Conservation (phyloP, 2,329 filamentous ascomycete genomes). For the Talaromyces amestolkiae region DNA sequence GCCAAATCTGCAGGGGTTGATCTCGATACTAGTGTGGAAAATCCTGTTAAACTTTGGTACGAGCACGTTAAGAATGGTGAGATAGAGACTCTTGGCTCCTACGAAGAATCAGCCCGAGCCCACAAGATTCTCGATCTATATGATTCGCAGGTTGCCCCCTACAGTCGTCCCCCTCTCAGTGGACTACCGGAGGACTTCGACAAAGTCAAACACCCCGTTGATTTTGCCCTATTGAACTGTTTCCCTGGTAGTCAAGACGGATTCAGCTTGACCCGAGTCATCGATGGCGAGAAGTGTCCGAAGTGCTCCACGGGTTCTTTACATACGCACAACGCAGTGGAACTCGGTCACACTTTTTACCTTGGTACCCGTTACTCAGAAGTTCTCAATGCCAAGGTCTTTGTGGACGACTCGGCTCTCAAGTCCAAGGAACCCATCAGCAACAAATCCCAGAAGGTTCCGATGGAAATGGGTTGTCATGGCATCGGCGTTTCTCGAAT, state of each 20-base stretch:
- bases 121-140: constrained; percentile 39
- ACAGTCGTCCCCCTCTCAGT: constrained; percentile 39
- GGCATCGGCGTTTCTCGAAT: constrained; percentile 91
- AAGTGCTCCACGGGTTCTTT: constrained; percentile 64
- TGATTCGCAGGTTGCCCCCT: constrained; percentile 41
- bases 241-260: constrained; percentile 42
- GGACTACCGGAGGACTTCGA: constrained; percentile 33
- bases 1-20: constrained; percentile 55
- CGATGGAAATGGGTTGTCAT: constrained; percentile 92
- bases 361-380: constrained; percentile 84
- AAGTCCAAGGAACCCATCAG: constrained; percentile 22
- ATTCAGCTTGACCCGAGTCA: constrained; percentile 64
- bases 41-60: constrained; percentile 55
- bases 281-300: constrained; percentile 69
- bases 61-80: constrained; percentile 31
- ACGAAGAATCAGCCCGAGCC: neutral
- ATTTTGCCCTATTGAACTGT: constrained; percentile 36
- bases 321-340: constrained; percentile 69
- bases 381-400: constrained; percentile 66
- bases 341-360: constrained; percentile 93
- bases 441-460: constrained; percentile 41
- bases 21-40: constrained; percentile 68
- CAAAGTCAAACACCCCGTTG: constrained; percentile 30
- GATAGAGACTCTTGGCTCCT: constrained; percentile 20
- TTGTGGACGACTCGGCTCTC: constrained; percentile 37